phyloP scores from a whole-genome alignment of 164 flowering plant species.

The Vitis rotundifolia region DNA sequence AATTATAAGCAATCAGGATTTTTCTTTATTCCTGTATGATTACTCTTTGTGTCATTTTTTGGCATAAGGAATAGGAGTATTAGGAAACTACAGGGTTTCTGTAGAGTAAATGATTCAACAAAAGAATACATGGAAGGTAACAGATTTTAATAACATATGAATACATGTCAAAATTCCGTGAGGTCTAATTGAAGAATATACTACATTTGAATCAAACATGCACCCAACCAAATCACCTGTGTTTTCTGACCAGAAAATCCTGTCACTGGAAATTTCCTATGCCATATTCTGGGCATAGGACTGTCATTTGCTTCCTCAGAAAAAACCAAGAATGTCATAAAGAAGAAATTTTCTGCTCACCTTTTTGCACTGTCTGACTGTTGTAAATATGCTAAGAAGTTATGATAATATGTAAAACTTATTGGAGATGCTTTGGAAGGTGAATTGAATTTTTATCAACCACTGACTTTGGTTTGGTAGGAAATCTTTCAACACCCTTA shows the following conservation, averaged over 20 bases:
- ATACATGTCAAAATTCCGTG: no score
- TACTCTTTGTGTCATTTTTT: no score
- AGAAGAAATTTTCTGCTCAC: background rate
- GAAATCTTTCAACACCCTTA: no score
- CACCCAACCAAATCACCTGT: background rate
- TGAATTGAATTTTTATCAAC: background rate
- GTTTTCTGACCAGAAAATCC: background rate
- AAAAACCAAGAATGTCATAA: background rate
- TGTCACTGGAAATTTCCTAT: background rate
- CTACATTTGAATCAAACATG: background rate
- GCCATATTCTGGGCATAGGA: background rate
- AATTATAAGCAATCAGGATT: no score
- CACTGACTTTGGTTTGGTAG: background rate
- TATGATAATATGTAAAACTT: background rate
- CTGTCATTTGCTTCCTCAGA: background rate
- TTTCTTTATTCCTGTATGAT: no score
- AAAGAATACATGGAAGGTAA: no score
- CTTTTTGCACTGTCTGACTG: background rate
- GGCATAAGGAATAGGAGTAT: no score
- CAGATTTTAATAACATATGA: no score
- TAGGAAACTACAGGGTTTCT: no score
- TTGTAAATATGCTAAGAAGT: no score
- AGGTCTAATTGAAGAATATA: background rate
- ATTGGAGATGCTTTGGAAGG: background rate
- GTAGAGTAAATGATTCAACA: no score